Evolutionary conservation across 2,329 filamentous ascomycete genomes (phyloP).

Genomic region (Epichloe hybrida): DNA sequence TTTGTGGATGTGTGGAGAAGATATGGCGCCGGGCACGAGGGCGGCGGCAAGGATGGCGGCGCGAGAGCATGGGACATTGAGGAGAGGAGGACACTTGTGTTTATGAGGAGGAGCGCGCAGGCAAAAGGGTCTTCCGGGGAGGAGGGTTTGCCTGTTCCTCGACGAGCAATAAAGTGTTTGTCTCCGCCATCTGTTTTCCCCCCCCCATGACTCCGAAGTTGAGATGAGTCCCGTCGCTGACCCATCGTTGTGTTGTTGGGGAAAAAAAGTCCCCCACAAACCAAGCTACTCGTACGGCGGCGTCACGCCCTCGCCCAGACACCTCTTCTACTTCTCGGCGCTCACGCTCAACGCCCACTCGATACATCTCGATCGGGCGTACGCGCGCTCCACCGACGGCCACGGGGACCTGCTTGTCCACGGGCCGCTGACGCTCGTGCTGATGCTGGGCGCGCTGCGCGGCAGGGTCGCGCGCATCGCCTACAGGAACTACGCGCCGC

Average conservation of each 20-base stretch:
- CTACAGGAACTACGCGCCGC: constrained; percentile 70
- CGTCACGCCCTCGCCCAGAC: constrained; percentile 50
- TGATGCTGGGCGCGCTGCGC: constrained; percentile 57
- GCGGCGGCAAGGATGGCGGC: constrained; percentile 2
- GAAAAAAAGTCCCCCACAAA: constrained; percentile 11
- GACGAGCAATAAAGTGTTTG: constrained; percentile 15
- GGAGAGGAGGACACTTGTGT: constrained; percentile 39
- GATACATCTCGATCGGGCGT: constrained; percentile 71
- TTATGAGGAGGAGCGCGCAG: constrained; percentile 26
- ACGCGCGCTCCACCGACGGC: constrained; percentile 58
- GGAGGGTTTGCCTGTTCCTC: background rate
- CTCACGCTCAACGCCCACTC: constrained; percentile 85
- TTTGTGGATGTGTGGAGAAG: constrained; percentile 37
- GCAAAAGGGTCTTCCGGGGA: too few relatives aligned
- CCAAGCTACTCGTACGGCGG: constrained; percentile 28
- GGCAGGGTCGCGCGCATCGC: constrained; percentile 42
- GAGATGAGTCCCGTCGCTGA: too few relatives aligned
- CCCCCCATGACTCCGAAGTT: too few relatives aligned
- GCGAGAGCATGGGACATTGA: constrained; percentile 20
- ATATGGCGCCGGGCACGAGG: constrained; percentile 23
- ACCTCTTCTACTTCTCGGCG: constrained; percentile 84
- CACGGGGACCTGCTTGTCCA: constrained; percentile 69
- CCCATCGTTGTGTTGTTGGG: too few relatives aligned
- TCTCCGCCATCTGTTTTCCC: background rate
- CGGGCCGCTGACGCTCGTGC: constrained; percentile 64